These are phyloP conservation scores for Candida rishiriensis DNA, from an alignment of 805 yeast species.

Conservation along the genomic window DNA sequence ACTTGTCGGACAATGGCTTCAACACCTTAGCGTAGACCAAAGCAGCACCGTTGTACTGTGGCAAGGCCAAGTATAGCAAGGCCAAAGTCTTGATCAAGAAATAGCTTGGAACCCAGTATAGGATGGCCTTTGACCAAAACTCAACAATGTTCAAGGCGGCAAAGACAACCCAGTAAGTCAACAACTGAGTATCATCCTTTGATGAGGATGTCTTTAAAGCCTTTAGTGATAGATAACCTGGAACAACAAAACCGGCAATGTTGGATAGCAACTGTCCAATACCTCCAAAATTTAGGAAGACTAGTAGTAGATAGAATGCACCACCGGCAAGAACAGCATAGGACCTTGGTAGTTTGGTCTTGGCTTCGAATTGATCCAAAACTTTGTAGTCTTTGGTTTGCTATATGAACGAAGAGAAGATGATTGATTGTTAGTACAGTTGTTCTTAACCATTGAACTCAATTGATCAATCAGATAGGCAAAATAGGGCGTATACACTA, in stretches of 20 bases:
- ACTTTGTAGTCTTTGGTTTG: conserved; percentile 22
- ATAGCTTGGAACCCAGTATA: conserved; percentile 96
- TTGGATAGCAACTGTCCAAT: conserved; percentile 92
- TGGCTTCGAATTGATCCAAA: conserved; percentile 38
- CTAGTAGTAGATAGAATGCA: conserved; percentile 64
- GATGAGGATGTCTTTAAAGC: conserved; percentile 72
- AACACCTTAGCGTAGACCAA: conserved; percentile 60
- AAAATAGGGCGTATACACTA: too few relatives aligned
- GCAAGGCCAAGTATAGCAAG: conserved; percentile 84
- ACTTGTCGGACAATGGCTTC: conserved; percentile 56
- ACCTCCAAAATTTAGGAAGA: conserved; percentile 90
- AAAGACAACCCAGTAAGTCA: conserved; percentile 98
- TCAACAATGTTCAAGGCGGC: conserved; percentile 87
- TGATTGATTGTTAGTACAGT: too few relatives aligned
- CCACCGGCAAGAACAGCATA: conserved; percentile 70
- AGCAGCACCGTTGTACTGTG: conserved; percentile 83
- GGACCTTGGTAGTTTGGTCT: conserved; percentile 68
- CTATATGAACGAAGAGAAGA: conserved; percentile 8
- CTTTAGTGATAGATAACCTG: conserved; percentile 81
- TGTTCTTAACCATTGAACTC: too few relatives aligned
- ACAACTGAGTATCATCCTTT: conserved; percentile 78
- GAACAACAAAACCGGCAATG: conserved; percentile 84
- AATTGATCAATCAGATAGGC: too few relatives aligned
- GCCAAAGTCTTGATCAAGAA: conserved; percentile 88
- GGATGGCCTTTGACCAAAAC: conserved; percentile 90